These are phyloP conservation scores for Candida sakaeoensis DNA, from an alignment of 805 yeast genomes.

Conservation along the genomic window DNA sequence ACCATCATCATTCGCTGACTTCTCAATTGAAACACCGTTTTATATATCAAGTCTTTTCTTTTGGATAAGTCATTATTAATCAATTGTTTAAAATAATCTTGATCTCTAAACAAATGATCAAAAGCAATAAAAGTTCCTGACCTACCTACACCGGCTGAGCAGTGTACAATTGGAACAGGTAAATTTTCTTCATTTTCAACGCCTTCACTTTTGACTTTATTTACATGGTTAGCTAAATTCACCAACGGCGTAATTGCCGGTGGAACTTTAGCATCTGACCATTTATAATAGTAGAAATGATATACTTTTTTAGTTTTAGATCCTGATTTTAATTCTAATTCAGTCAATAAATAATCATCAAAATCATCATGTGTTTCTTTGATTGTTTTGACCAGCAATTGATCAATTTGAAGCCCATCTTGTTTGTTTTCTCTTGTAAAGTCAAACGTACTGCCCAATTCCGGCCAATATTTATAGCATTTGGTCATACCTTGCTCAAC, in stretches of 20 bases:
- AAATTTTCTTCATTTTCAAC: neutral
- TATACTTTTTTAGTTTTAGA: constrained; percentile 22
- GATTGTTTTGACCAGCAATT: constrained; percentile 16
- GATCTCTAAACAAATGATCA: constrained; percentile 23
- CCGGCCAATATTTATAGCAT: constrained; percentile 44
- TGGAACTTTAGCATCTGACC: constrained; percentile 46
- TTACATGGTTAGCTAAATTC: constrained; percentile 20
- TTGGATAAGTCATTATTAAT: constrained; percentile 1
- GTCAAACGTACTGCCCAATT: constrained; percentile 16
- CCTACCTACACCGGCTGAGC: constrained; percentile 50
- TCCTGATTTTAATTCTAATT: constrained; percentile 19
- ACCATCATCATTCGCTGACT: constrained; percentile 41
- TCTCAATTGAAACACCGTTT: constrained; percentile 26
- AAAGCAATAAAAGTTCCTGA: constrained; percentile 39
- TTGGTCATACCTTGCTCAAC: constrained; percentile 36
- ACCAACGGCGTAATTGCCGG: constrained; percentile 27
- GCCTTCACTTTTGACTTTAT: constrained; percentile 6
- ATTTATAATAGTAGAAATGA: constrained; percentile 40
- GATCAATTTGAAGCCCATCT: constrained; percentile 22
- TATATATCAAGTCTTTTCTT: constrained; percentile 24
- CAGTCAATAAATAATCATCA: constrained; percentile 21
- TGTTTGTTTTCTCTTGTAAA: constrained; percentile 13
- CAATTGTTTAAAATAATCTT: constrained; percentile 1
- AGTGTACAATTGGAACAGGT: constrained; percentile 32
- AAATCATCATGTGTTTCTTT: constrained; percentile 12